A percentile compares a stretch with the other conserved stretches of the same genome.
Evolutionary conservation across 148 eudicot genomes (phyloP).

Genomic region (Diospyros lotus): DNA sequence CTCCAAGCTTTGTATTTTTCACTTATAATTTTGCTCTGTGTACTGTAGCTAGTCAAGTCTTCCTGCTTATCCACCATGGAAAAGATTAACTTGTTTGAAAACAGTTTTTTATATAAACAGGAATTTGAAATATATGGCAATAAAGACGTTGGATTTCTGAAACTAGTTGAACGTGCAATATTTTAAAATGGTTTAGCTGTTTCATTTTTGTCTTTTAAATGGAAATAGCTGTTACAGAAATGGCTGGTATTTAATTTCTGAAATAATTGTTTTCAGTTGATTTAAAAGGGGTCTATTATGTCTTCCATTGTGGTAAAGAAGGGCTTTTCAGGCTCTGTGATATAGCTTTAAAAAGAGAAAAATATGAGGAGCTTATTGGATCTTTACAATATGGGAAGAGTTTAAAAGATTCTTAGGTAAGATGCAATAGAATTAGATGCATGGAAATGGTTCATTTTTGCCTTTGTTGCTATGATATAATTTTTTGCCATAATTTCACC

Average conservation of each 20-base stretch:
- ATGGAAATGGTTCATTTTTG: background rate
- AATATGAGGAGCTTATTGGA: background rate
- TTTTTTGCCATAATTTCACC: background rate
- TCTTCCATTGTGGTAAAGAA: background rate
- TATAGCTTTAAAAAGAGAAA: background rate
- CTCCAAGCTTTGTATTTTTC: background rate
- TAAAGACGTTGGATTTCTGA: background rate
- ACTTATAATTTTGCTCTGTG: background rate
- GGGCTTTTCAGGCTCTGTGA: background rate
- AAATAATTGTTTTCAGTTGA: background rate
- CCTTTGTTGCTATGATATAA: background rate
- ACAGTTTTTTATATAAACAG: background rate
- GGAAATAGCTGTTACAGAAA: background rate
- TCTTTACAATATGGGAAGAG: background rate
- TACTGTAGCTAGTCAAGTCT: background rate
- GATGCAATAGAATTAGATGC: background rate
- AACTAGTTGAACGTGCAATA: background rate
- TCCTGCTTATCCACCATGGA: background rate
- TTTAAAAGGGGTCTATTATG: background rate
- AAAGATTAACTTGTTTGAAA: background rate
- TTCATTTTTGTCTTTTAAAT: background rate
- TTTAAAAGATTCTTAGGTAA: background rate
- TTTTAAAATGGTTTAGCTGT: background rate
- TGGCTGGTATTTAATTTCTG: too few relatives aligned
- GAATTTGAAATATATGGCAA: background rate